Evolutionary conservation across 768 basidiomycete genomes (phyloP).

Genomic region (Leucocoprinus leucothites): DNA sequence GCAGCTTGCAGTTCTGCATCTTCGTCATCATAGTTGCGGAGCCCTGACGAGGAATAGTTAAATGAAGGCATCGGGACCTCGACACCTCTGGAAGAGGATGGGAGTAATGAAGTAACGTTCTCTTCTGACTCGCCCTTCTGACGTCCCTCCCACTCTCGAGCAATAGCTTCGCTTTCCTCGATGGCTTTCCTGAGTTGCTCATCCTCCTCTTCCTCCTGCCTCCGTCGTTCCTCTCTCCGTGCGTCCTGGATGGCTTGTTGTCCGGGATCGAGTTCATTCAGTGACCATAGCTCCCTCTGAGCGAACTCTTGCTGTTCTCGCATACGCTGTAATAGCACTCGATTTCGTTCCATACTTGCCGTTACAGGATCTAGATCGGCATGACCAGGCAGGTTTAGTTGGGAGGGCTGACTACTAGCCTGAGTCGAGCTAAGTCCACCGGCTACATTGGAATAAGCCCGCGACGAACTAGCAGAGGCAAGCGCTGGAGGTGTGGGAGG

Average conservation of each 20-base stretch:
- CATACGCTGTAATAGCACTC: conserved; percentile 60
- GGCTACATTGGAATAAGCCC: background rate
- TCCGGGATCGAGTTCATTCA: conserved; percentile 26
- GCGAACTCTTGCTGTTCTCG: conserved; percentile 65
- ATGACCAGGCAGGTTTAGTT: conserved; percentile 15
- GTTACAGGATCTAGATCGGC: conserved; percentile 52
- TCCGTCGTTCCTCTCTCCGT: conserved; percentile 27
- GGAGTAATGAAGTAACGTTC: background rate
- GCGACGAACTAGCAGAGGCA: conserved; percentile 11
- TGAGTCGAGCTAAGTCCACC: conserved; percentile 14
- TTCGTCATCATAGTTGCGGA: conserved; percentile 78
- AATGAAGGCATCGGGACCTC: background rate
- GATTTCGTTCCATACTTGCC: conserved; percentile 66
- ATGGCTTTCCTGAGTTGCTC: conserved; percentile 58
- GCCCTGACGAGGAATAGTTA: background rate
- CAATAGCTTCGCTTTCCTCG: conserved; percentile 55
- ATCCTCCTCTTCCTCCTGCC: conserved; percentile 50
- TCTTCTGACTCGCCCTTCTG: background rate
- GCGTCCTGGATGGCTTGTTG: conserved; percentile 28
- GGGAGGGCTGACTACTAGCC: conserved; percentile 13
- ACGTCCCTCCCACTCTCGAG: conserved; percentile 16
- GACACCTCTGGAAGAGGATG: background rate
- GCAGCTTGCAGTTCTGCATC: conserved; percentile 88
- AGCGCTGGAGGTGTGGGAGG: conserved; percentile 12
- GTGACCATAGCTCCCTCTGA: conserved; percentile 54